Conservation (phyloP, 1,284 basidiomycete genomes). For the Heterobasidion parviporum region DNA sequence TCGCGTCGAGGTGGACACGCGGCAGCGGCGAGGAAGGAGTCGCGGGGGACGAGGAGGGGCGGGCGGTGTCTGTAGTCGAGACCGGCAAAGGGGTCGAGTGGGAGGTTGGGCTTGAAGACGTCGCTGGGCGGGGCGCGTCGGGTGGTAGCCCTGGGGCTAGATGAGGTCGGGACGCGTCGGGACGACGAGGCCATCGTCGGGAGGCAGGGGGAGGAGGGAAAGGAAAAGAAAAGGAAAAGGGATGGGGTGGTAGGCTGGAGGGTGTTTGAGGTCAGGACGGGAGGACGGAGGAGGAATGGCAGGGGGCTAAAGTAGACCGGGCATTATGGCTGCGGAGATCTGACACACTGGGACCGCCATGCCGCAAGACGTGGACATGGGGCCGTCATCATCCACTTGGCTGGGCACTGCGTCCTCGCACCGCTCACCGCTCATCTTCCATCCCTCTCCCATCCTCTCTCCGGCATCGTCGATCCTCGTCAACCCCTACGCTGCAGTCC, state of each 20-base stretch:
- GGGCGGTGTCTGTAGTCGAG: constrained; percentile 16
- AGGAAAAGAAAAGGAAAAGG: not conserved
- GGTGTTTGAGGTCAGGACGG: no score
- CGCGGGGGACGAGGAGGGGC: constrained; percentile 28
- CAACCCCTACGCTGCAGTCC: no score
- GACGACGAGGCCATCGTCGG: not conserved
- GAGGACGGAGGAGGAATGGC: no score
- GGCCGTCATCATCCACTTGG: no score
- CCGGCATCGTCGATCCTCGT: no score
- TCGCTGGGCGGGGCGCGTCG: constrained; percentile 19
- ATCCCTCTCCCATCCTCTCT: no score
- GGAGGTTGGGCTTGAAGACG: constrained; percentile 40
- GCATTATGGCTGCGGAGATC: no score
- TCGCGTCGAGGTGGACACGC: constrained; percentile 22
- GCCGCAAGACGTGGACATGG: no score
- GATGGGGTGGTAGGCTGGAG: not conserved
- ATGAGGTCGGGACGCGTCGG: not conserved
- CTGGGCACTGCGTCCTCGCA: no score
- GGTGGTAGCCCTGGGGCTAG: not conserved
- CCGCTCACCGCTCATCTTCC: no score
- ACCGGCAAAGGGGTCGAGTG: constrained; percentile 39
- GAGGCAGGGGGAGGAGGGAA: not conserved
- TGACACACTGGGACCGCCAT: no score
- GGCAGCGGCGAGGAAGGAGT: constrained; percentile 16
- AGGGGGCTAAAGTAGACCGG: no score